Evolutionary conservation across 345 rosid genomes (phyloP).

Genomic region (Arabidopsis suecica): DNA sequence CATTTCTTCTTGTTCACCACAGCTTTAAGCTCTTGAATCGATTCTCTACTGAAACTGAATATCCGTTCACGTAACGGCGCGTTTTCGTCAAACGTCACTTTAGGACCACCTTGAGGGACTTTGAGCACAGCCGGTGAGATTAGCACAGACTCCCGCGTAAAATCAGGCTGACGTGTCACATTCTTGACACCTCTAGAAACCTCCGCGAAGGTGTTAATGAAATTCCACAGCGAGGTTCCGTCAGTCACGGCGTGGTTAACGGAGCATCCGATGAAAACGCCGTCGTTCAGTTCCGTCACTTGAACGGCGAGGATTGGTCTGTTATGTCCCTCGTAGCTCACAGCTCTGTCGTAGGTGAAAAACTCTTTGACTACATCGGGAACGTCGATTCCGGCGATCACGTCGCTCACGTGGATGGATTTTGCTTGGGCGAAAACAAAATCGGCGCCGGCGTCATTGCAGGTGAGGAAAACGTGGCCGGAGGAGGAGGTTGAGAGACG

Average conservation of each 20-base stretch:
- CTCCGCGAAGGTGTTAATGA: slow-evolving; percentile 87
- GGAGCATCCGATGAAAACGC: slow-evolving; percentile 75
- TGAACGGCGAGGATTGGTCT: slow-evolving; percentile 82
- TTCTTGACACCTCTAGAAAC: slow-evolving; percentile 56
- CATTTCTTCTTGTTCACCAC: slow-evolving; percentile 50
- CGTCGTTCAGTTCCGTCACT: slow-evolving; percentile 79
- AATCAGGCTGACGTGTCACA: slow-evolving; percentile 60
- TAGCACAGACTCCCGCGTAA: slow-evolving; percentile 64
- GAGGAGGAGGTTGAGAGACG: slow-evolving; percentile 60
- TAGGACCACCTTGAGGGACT: slow-evolving; percentile 77
- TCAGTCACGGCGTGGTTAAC: slow-evolving; percentile 82
- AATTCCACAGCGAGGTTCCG: slow-evolving; percentile 95
- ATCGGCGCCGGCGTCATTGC: slow-evolving; percentile 78
- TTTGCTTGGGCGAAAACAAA: slow-evolving; percentile 61
- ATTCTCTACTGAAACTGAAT: slow-evolving; percentile 77
- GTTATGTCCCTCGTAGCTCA: slow-evolving; percentile 80
- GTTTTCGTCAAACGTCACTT: slow-evolving; percentile 70
- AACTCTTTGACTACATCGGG: slow-evolving; percentile 62
- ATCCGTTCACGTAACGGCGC: slow-evolving; percentile 79
- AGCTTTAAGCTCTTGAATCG: slow-evolving; percentile 69
- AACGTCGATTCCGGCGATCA: slow-evolving; percentile 59
- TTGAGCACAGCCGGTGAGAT: slow-evolving; percentile 68
- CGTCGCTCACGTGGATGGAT: slow-evolving; percentile 47
- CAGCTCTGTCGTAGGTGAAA: slow-evolving; percentile 64
- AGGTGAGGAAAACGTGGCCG: slow-evolving; percentile 62